Evolutionary conservation across 2,329 filamentous ascomycete species (phyloP), one percentile per base, ranked within the genome.

Genomic region (Epichloe gansuensis): DNA sequence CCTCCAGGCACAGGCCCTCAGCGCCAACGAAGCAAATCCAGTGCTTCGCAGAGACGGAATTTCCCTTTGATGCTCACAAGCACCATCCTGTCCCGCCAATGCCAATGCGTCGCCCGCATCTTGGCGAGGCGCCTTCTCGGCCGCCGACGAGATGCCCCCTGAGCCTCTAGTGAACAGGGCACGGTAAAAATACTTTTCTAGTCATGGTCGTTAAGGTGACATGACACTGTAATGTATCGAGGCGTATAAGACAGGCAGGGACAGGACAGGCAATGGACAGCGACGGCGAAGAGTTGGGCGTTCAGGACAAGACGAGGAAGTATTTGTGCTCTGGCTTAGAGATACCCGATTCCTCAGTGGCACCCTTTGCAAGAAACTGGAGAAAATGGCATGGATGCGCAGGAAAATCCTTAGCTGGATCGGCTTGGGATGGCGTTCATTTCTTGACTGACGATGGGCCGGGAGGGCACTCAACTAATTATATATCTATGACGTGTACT

Each of bases 141-240:
- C 47, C 38, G 8, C 48, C 45, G 21, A 7, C 47, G 5, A 52
- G 59, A 5, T 58, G 59, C 60, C 58, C 13, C 53, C 58, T 8
- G 65, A 65, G 49, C 65, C 65, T 39, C 55, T 68, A 23, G 65
- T 67, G 21, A 62, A 63, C 45, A 61, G 59, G 8, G 66, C 65
- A 13, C 56, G 57, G 46, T 62, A 48, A 48, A 48, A 17, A 4
- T 31, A 31, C 9, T 31, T 4, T 11, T 31, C 3, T 15, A 13
- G 45, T 21, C 17, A 9, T 35, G 12, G 44, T n/a, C 11, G 4
- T 44, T 5, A 4, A 5, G 6, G 28, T 6, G 42, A 44, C 2
- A 28, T 25, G 31, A 31, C 21, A 21, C 23, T 12, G 6, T 23
- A 44, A 11, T 44, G 21, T 12, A 44, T 44, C 42, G 23, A 23